phyloP scores from a whole-genome alignment of 495 filamentous ascomycete genomes.

The Jackrogersella multiformis region DNA sequence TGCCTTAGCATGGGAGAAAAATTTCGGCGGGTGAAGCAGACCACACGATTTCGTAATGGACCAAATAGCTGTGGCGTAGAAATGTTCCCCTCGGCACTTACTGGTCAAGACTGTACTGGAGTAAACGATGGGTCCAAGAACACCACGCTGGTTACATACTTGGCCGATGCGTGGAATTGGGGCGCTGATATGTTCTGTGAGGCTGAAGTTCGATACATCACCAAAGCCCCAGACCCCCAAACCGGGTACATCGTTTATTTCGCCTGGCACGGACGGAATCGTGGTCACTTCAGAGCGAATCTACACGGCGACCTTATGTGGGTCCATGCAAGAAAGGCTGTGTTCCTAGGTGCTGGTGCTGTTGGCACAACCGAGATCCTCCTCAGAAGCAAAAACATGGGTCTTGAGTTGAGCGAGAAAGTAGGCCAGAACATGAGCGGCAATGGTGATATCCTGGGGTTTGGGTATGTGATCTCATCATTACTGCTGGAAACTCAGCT shows the following conservation, averaged over 20 bases:
- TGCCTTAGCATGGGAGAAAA: constrained; percentile 59
- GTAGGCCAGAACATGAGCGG: constrained; percentile 72
- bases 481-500: constrained; percentile 5
- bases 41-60: constrained; percentile 67
- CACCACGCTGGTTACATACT: constrained; percentile 70
- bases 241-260: constrained; percentile 71
- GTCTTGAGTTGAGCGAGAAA: constrained; percentile 64
- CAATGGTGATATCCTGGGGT: constrained; percentile 72
- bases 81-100: constrained; percentile 67
- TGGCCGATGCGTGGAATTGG: constrained; percentile 80
- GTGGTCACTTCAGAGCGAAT: constrained; percentile 64
- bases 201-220: constrained; percentile 73
- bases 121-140: constrained; percentile 75
- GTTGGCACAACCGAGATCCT: constrained; percentile 74
- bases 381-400: constrained; percentile 68
- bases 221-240: constrained; percentile 55
- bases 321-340: constrained; percentile 69
- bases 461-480: constrained; percentile 56
- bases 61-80: constrained; percentile 69
- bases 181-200: constrained; percentile 78
- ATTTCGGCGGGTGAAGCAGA: constrained; percentile 67
- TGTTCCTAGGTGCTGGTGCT: constrained; percentile 69
- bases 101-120: constrained; percentile 70
- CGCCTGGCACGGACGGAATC: constrained; percentile 70
- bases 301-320: constrained; percentile 72